Base-by-base conservation (phyloP, 371 early-diverging fungal species). In the Lichtheimia corymbifera region DNA sequence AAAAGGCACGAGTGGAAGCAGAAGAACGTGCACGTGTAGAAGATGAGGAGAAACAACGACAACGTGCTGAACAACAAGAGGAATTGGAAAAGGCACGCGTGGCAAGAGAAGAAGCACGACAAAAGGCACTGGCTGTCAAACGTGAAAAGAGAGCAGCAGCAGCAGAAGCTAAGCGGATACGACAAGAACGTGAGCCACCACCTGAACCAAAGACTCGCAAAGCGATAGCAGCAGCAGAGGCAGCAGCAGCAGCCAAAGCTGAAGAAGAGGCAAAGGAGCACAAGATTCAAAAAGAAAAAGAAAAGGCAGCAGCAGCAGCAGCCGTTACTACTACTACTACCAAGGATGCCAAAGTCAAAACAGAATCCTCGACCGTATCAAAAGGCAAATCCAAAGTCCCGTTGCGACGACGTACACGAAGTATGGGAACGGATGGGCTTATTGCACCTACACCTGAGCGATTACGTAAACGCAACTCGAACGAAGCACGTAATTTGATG, bases 341-440 rank as follows among this genome's bases (percentile, higher is more conserved):
- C 11, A n/a, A 15, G 15, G 45, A 45, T 4, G 5, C 15, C 4
- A 11, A 5, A 22, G 7, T 7, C 4, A 13, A 22, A 22, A 4
- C 53, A 24, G 50, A 57, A 54, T 5, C n/a, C 11, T n/a, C n/a
- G n/a, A 35, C 35, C 4, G 12, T 11, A 4, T 18, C n/a, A 13
- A 41, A 30, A 27, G 49, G 22, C 22, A 35, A 54, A 40, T 43
- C 15, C 53, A 58, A 45, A 25, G 13, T 4, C 50, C 5, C 5
- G 9, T 2, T n/a, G 43, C 60, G 65, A 7, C 44, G 55, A 51
- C 58, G 50, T 35, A 70, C 70, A 13, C 62, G 70, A n/a, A 70
- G 70, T 49, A 59, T 63, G 61, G 70, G 70, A 4, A 57, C 64
- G 1, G 61, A 63, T 15, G 63, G 63, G 1, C 43, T 70, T 25